These are phyloP conservation scores for Monosporascus sp. DNA, from an alignment of 2,329 filamentous ascomycete genomes.

Conservation along the genomic window DNA sequence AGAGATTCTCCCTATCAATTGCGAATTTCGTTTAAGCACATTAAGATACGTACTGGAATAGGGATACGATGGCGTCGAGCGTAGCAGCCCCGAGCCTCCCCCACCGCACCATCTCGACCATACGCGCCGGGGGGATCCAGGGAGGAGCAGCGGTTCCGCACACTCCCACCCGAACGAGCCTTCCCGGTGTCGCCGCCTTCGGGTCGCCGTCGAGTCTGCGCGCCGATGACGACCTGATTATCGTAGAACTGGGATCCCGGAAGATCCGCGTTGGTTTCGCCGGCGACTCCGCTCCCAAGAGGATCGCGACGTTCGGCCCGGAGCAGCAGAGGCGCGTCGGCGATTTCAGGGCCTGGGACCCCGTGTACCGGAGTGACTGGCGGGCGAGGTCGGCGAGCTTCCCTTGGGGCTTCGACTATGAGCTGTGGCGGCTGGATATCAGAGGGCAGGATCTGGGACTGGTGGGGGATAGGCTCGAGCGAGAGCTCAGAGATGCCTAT, in stretches of 20 bases:
- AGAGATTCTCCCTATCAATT: background rate
- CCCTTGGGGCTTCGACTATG: constrained; percentile 58
- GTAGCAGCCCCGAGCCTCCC: constrained; percentile 39
- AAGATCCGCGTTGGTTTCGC: constrained; percentile 80
- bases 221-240: constrained; percentile 76
- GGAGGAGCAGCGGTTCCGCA: constrained; percentile 45
- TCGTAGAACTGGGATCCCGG: constrained; percentile 78
- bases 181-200: constrained; percentile 49
- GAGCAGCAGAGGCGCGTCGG: constrained; percentile 72
- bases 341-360: constrained; percentile 70
- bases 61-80: constrained; percentile 37
- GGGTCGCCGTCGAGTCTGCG: constrained; percentile 57
- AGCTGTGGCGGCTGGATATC: constrained; percentile 78
- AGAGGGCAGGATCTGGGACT: constrained; percentile 69
- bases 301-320: constrained; percentile 63
- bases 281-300: constrained; percentile 74
- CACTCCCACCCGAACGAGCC: constrained; percentile 46
- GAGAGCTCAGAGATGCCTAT: constrained; percentile 74
- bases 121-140: constrained; percentile 38
- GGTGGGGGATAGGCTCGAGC: constrained; percentile 81
- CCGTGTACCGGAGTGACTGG: constrained; percentile 45
- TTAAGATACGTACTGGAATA: background rate
- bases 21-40: background rate
- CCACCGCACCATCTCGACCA: constrained; percentile 55
- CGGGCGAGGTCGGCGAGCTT: constrained; percentile 40